A percentile compares a stretch with the other conserved stretches of the same genome.
phyloP scores from a whole-genome alignment of 139 green algal genomes.

The Zygnema cylindricum region DNA sequence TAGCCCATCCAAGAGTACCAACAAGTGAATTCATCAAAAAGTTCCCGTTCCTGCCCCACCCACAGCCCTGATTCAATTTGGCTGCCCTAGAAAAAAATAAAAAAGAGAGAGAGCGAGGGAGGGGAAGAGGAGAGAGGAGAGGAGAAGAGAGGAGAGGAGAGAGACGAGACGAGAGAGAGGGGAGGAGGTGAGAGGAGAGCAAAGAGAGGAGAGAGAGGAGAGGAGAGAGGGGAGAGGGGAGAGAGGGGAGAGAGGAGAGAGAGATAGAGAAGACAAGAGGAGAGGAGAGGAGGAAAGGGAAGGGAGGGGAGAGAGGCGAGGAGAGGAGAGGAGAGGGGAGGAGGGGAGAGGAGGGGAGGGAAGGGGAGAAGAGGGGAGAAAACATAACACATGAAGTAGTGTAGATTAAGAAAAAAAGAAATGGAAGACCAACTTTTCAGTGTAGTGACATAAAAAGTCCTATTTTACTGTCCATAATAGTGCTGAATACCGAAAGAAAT shows the following conservation, averaged over 20 bases:
- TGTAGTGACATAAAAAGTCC: too few species aligned
- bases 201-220: not conserved
- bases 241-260: not conserved
- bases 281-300: not conserved
- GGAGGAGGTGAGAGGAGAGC: not conserved
- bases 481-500: too few species aligned
- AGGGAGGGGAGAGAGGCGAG: not conserved
- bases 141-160: not conserved
- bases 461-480: too few species aligned
- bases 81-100: too few species aligned
- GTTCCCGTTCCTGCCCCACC: constrained; percentile 31
- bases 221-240: not conserved
- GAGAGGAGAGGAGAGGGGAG: not conserved
- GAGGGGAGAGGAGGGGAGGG: not conserved
- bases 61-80: too few species aligned
- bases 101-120: not conserved
- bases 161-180: not conserved
- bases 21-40: constrained; percentile 10
- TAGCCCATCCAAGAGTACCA: constrained; percentile 7
- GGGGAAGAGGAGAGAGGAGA: not conserved
- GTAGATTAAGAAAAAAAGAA: too few species aligned
- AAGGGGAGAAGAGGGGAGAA: not conserved
- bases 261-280: not conserved
- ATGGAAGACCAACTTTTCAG: too few species aligned
- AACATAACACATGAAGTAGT: too few species aligned